Conservation (phyloP, 306 rosid genomes). For the Arachis hypogaea region DNA sequence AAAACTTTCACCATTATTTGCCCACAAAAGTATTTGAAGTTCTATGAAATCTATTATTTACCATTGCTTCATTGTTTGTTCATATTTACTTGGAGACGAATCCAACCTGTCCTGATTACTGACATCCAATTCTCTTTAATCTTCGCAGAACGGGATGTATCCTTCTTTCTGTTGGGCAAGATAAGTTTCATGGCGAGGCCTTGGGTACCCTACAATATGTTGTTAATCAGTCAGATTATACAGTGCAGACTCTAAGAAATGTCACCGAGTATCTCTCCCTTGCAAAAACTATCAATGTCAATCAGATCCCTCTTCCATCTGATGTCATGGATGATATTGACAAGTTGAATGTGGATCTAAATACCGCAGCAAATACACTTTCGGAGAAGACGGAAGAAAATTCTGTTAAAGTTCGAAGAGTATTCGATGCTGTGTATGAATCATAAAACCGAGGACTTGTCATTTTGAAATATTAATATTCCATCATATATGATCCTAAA, state of each 20-base stretch:
- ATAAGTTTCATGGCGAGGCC: constrained; percentile 76
- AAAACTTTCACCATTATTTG: neutral
- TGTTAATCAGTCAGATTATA: constrained; percentile 93
- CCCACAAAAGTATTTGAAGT: neutral
- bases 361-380: constrained; percentile 77
- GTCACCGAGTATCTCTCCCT: constrained; percentile 92
- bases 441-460: constrained; percentile 31
- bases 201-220: constrained; percentile 75
- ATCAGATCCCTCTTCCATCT: constrained; percentile 77
- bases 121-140: constrained; percentile 35
- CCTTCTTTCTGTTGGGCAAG: constrained; percentile 85
- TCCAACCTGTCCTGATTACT: constrained; percentile 18
- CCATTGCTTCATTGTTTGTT: constrained; percentile 17
- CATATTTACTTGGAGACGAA: neutral
- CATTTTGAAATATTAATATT: constrained; percentile 17
- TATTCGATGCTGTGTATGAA: constrained; percentile 76
- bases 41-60: neutral
- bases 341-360: constrained; percentile 69
- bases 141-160: constrained; percentile 86
- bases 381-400: constrained; percentile 66
- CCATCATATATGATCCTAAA: constrained; percentile 40
- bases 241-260: constrained; percentile 77
- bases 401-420: constrained; percentile 65
- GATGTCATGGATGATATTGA: constrained; percentile 82
- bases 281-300: constrained; percentile 84